Evolutionary conservation across 2,329 filamentous ascomycete genomes (phyloP).

Genomic region (Cadophora sp.): DNA sequence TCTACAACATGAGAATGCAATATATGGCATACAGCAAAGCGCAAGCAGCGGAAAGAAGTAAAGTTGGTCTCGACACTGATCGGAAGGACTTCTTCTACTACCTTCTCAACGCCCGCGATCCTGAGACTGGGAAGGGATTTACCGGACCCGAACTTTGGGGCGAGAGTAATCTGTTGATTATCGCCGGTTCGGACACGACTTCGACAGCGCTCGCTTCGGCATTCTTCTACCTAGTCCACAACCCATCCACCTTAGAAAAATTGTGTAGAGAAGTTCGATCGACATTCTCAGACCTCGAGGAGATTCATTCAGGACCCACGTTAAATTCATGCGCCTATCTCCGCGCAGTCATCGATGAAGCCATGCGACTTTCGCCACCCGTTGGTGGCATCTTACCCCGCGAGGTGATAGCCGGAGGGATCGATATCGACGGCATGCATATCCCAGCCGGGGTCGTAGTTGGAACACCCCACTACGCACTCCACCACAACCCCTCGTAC

Average conservation of each 20-base stretch:
- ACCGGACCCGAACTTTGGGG: constrained; percentile 45
- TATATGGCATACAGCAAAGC: constrained; percentile 76
- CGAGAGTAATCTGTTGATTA: constrained; percentile 38
- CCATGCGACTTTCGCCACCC: constrained; percentile 43
- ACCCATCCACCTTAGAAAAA: constrained; percentile 44
- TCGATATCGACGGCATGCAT: constrained; percentile 39
- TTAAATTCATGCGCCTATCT: constrained; percentile 50
- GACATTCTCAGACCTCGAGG: constrained; percentile 42
- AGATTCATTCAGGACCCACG: constrained; percentile 42
- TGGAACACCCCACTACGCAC: constrained; percentile 52
- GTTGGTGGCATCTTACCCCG: constrained; percentile 39
- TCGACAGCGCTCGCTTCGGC: constrained; percentile 36
- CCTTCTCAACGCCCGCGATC: constrained; percentile 73
- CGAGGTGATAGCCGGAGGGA: constrained; percentile 31
- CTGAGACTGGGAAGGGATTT: constrained; percentile 63
- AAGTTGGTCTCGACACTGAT: constrained; percentile 65
- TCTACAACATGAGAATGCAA: constrained; percentile 69
- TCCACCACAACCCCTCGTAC: constrained; percentile 53
- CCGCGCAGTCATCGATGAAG: constrained; percentile 50
- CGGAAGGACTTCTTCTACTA: constrained; percentile 66
- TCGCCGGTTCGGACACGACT: constrained; percentile 50
- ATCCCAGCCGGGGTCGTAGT: constrained; percentile 52
- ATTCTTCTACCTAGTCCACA: constrained; percentile 47
- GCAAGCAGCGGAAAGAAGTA: constrained; percentile 71
- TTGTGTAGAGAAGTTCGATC: constrained; percentile 40